Base-by-base conservation (phyloP, 139 green algal species). In the Eudorina sp. region DNA sequence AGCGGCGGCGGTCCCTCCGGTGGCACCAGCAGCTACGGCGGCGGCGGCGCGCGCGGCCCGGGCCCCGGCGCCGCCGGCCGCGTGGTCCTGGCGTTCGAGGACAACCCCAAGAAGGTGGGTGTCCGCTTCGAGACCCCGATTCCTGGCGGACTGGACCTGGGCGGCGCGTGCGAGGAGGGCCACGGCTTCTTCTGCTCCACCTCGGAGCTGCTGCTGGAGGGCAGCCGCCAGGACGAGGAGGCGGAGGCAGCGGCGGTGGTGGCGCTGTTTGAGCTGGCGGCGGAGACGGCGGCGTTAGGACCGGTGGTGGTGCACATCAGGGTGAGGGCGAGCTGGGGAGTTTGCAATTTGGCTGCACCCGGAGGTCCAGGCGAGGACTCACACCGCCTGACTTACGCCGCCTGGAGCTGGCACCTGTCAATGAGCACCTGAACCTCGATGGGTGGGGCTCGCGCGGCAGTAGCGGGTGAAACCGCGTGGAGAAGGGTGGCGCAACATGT, bases 121-220 rank as follows among this genome's bases (percentile, higher is more conserved):
- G 88, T 90, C 11, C 78, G 89, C 51, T 91, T 93, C 66, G 88
- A 95, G 80, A 23, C 79, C 31, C 41, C 78, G 27, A 36, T 95
- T 3, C 76, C 87, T 0, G 92, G 91, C 51, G 92, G 92, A n/a
- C 83, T 70, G 38, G 90, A 92, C 69, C 88, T 95, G 34, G 92
- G 92, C 31, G 51, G 91, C 74, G 45, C 89, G 0, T 95, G 92
- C 64, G 89, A 94, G 74, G 75, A 87, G 31, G 89, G 91, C 3
- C 82, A 87, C 60, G 92, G 92, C 8, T 91, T 84, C 66, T 94
- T 91, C 46, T 92, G 89, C 75, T 14, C 76, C 21, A 0, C 78
- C 1, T 23, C 40, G 43, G 89, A 92, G 8, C 77, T 92, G 89
- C 51, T 36, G 34, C 83, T 80, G 72, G 89, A 90, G 66, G 75